Conservation (phyloP, 345 rosid genomes). For the Cardiospermum halicacabum region DNA sequence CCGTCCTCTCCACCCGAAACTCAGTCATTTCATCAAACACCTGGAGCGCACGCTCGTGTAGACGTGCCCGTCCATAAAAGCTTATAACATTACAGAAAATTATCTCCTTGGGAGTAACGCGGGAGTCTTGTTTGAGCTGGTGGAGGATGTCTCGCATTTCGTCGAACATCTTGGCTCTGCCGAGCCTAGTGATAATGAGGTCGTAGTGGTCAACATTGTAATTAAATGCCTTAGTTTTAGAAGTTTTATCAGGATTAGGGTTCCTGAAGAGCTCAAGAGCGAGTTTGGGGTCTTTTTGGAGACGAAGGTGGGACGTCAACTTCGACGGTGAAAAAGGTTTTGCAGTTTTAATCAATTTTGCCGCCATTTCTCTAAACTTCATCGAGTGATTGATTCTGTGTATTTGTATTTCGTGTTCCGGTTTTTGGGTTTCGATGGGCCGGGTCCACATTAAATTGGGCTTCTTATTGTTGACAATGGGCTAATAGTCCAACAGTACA, state of each 20-base stretch:
- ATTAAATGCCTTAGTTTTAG: conserved; percentile 28
- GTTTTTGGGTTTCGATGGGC: background rate
- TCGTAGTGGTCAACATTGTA: conserved; percentile 68
- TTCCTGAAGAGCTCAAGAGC: conserved; percentile 58
- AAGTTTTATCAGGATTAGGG: conserved; percentile 31
- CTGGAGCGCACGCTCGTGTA: conserved; percentile 42
- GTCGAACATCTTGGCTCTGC: conserved; percentile 65
- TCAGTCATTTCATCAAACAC: conserved; percentile 64
- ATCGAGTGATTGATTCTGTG: background rate
- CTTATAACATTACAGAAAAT: conserved; percentile 58
- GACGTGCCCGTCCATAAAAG: conserved; percentile 51
- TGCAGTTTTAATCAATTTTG: conserved; percentile 3
- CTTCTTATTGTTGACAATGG: background rate
- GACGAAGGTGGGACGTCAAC: conserved; percentile 65
- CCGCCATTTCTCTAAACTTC: background rate
- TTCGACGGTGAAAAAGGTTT: conserved; percentile 52
- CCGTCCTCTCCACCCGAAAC: conserved; percentile 47
- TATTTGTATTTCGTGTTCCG: background rate
- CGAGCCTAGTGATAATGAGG: conserved; percentile 72
- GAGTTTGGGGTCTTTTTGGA: conserved; percentile 51
- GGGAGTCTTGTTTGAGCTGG: conserved; percentile 49
- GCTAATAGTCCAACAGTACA: background rate
- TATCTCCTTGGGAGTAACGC: conserved; percentile 44
- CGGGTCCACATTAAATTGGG: background rate
- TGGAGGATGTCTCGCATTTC: conserved; percentile 59